phyloP scores from a whole-genome alignment of 2,329 filamentous ascomycete genomes.

The Neocatenulostroma microsporum region DNA sequence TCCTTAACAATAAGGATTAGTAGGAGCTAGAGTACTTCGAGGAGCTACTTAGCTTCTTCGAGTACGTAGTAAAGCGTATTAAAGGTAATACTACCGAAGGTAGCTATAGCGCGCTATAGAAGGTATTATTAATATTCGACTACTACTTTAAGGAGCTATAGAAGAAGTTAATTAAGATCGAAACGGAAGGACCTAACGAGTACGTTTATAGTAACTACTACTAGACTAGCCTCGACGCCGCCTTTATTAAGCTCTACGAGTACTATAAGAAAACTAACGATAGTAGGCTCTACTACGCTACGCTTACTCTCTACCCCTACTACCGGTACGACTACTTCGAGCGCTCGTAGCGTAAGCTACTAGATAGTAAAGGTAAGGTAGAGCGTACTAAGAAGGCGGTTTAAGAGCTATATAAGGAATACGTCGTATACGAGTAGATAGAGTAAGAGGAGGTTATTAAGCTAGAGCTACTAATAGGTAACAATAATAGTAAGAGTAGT shows the following conservation, averaged over 20 bases:
- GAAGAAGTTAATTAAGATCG: neutral
- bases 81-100: conserved; percentile 2
- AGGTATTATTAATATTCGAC: conserved; percentile 6
- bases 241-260: conserved; percentile 5
- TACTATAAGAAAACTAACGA: conserved; percentile 4
- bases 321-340: conserved; percentile 1
- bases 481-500: too few species aligned
- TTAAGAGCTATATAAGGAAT: neutral
- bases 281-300: conserved; percentile 1
- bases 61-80: conserved; percentile 3
- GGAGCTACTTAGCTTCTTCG: conserved; percentile 5
- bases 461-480: too few species aligned
- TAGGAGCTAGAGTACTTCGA: too few species aligned
- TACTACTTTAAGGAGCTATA: conserved; percentile 4
- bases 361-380: neutral
- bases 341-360: neutral
- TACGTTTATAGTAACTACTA: conserved; percentile 4
- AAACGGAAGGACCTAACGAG: neutral
- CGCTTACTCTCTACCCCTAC: conserved; percentile 1
- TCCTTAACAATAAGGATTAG: too few species aligned
- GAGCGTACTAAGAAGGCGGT: neutral
- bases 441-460: too few species aligned
- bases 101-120: conserved; percentile 3
- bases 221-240: neutral
- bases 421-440: conserved; percentile 1